Base-by-base conservation (phyloP, 306 rosid species). In the Mucuna pruriens region DNA sequence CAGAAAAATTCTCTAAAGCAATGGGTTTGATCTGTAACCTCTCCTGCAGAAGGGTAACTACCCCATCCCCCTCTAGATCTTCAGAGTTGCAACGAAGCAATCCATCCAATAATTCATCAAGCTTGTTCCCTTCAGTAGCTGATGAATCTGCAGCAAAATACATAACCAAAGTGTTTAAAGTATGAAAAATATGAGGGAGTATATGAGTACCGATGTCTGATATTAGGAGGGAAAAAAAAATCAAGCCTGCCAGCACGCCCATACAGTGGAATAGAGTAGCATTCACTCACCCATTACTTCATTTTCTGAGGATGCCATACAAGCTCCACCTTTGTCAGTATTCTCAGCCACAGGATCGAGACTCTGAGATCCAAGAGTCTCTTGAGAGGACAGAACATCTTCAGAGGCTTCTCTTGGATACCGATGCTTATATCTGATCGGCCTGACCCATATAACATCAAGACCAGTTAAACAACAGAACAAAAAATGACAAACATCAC, bases 11-110 rank as follows among this genome's bases (percentile, higher is more conserved):
- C 74, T 86, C 90, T 19, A 85, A n/a, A 45, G 86, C 86, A 84
- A 93, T 46, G 58, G 93, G 88, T 81, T 90, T 93, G 71, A 93
- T 86, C 79, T 87, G 89, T 80, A 95, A 87, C 83, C 67, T 79
- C 88, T 95, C 90, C 85, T 88, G 90, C 87, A 95, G 84, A 81
- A 82, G 78, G 77, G 57, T 68, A 38, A 91, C 15, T 31, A 88
- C 92, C 20, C 63, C 81, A 73, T 85, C 90, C 38, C 90, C 93
- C 57, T 93, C 92, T 69, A 90, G 85, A 69, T 87, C 98, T 85
- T 91, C 93, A 60, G 78, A 44, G 78, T 65, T 69, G 51, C 64
- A 78, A 76, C 85, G 58, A 52, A 95, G 88, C 82, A 95, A 86
- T 70, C 86, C 85, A 77, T 85, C 84, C 87, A 91, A 85, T 74